Percentiles rank a stretch among this genome's conserved stretches.
Conservation (phyloP, 257 asterid genomes). For the Asclepias syriaca region DNA sequence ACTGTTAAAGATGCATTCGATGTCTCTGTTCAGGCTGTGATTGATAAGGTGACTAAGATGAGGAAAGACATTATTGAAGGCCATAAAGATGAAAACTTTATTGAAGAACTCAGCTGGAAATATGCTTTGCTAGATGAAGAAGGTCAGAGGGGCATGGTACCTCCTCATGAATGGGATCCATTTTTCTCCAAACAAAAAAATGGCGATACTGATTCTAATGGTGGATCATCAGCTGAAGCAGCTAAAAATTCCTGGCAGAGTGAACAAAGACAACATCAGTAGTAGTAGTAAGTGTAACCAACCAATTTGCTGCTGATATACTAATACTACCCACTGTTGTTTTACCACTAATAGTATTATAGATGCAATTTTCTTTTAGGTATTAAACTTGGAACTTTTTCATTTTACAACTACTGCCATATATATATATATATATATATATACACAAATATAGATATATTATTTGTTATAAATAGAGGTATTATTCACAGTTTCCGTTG, state of each 20-base stretch:
- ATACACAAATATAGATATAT: too few relatives aligned
- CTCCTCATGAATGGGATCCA: conserved; percentile 91
- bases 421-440: too few relatives aligned
- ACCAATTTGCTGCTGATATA: background rate
- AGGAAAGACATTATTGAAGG: conserved; percentile 61
- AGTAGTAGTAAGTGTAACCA: background rate
- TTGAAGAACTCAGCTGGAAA: conserved; percentile 75
- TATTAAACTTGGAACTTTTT: background rate
- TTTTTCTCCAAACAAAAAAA: conserved; percentile 52
- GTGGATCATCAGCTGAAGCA: conserved; percentile 42
- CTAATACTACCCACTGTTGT: background rate
- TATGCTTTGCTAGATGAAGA: conserved; percentile 60
- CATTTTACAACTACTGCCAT: background rate
- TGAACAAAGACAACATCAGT: conserved; percentile 39
- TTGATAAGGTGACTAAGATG: conserved; percentile 58
- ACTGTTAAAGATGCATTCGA: conserved; percentile 76
- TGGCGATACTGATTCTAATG: conserved; percentile 28
- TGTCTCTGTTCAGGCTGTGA: conserved; percentile 66
- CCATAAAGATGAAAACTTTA: conserved; percentile 38
- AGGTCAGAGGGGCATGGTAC: conserved; percentile 32
- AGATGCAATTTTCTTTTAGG: background rate
- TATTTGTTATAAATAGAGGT: background rate
- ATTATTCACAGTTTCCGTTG: conserved; percentile 3
- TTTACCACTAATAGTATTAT: background rate
- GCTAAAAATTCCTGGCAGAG: conserved; percentile 58